Evolutionary conservation across 2,329 filamentous ascomycete species (phyloP).

Genomic region (Fusarium citri): DNA sequence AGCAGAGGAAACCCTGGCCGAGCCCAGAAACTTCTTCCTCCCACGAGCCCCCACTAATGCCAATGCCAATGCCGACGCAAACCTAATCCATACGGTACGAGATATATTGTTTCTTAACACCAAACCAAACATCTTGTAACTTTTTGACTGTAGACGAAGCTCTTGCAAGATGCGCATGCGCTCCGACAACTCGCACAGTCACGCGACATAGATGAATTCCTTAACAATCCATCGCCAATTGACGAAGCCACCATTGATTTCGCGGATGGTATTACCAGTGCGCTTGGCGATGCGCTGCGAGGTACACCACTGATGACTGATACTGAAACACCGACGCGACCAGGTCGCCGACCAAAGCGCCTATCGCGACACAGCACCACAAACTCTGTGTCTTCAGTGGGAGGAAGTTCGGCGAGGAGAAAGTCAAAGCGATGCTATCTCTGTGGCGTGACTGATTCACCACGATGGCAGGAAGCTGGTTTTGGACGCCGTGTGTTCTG

Average conservation of each 20-base stretch:
- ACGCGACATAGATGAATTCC: neutral
- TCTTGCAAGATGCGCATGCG: conserved; percentile 2
- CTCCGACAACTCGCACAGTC: neutral
- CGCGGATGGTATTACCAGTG: neutral
- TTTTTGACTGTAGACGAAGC: neutral
- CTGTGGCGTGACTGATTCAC: neutral
- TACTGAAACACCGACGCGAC: neutral
- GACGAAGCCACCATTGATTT: neutral
- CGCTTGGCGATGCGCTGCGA: neutral
- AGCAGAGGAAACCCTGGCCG: neutral
- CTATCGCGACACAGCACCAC: neutral
- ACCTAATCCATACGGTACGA: neutral
- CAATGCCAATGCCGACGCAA: neutral
- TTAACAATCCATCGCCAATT: neutral
- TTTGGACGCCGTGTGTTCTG: neutral
- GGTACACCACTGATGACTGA: neutral
- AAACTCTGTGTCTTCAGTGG: neutral
- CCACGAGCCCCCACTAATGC: neutral
- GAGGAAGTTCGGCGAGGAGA: neutral
- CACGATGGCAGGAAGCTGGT: neutral
- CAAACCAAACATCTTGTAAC: neutral
- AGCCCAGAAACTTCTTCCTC: neutral
- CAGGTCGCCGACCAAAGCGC: neutral
- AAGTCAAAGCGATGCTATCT: neutral
- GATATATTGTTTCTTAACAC: neutral